Conservation (phyloP, 176 grass and related monocot species). For the Leersia perrieri region DNA sequence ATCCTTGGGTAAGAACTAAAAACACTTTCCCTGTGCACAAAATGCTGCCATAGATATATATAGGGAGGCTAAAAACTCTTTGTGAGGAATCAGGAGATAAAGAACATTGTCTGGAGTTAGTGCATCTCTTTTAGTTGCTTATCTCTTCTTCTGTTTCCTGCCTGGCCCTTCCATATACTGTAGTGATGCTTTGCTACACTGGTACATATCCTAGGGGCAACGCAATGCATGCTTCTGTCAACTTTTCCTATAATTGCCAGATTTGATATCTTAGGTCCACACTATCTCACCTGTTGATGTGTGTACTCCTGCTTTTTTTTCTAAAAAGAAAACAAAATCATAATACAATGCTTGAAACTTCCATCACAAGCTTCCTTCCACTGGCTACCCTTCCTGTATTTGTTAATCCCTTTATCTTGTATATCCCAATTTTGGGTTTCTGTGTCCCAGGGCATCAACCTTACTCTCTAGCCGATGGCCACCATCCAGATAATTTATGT, state of each 20-base stretch:
- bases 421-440: no score
- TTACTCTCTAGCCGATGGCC: no score
- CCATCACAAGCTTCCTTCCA: slow-evolving; percentile 32
- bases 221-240: slow-evolving; percentile 48
- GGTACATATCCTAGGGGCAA: slow-evolving; percentile 32
- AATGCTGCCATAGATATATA: neutral
- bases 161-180: slow-evolving; percentile 42
- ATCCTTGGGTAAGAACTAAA: slow-evolving; percentile 74
- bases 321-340: slow-evolving; percentile 34
- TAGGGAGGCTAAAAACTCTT: slow-evolving; percentile 27
- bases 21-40: neutral
- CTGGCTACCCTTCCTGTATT: no score
- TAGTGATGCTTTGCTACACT: slow-evolving; percentile 35
- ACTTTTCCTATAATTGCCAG: slow-evolving; percentile 37
- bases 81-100: slow-evolving; percentile 60
- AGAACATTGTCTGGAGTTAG: slow-evolving; percentile 45
- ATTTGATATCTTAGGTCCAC: slow-evolving; percentile 39
- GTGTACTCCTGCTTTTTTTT: slow-evolving; percentile 35
- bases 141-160: slow-evolving; percentile 49
- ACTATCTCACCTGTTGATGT: slow-evolving; percentile 47
- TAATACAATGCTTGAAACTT: slow-evolving; percentile 27
- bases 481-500: no score
- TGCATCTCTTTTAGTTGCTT: slow-evolving; percentile 66
- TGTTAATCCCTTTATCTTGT: no score
- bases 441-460: no score